phyloP scores from a whole-genome alignment of 495 filamentous ascomycete species.

The Neurospora sp. region DNA sequence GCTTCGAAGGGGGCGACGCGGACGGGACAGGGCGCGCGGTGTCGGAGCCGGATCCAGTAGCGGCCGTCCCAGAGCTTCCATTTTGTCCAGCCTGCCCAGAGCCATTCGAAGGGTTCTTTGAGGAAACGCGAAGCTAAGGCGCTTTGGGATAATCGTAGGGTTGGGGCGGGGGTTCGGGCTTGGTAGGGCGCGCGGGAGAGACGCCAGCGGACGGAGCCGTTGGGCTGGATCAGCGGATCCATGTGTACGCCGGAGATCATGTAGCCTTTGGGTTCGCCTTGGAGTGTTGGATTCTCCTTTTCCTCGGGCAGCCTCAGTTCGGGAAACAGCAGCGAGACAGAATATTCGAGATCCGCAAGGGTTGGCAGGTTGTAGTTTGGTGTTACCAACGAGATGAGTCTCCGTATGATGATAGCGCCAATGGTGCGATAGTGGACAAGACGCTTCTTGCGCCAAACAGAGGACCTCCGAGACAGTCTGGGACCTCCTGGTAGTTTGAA shows the following conservation, averaged over 20 bases:
- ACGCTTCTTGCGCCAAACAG: constrained; percentile 17
- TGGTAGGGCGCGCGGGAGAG: constrained; percentile 30
- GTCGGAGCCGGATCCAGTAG: constrained; percentile 63
- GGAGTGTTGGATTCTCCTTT: not conserved
- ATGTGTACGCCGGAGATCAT: constrained; percentile 46
- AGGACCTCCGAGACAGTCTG: constrained; percentile 6
- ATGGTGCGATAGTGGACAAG: constrained; percentile 24
- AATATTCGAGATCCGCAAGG: constrained; percentile 22
- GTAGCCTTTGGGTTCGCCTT: constrained; percentile 34
- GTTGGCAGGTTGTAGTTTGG: constrained; percentile 19
- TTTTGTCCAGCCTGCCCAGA: constrained; percentile 14
- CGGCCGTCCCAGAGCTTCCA: constrained; percentile 69
- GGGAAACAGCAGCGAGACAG: constrained; percentile 30
- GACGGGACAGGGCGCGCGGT: constrained; percentile 27
- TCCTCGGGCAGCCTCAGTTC: constrained; percentile 5
- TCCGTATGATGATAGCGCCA: constrained; percentile 29
- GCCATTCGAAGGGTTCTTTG: constrained; percentile 1
- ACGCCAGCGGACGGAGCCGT: constrained; percentile 24
- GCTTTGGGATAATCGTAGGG: constrained; percentile 7
- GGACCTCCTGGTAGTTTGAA: constrained; percentile 8
- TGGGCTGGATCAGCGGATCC: constrained; percentile 27
- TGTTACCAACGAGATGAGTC: constrained; percentile 28
- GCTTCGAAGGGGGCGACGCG: constrained; percentile 41
- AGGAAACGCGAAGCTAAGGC: constrained; percentile 1
- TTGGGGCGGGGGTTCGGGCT: constrained; percentile 13